Percentiles rank a stretch among this genome's conserved stretches.
These are phyloP conservation scores for Arabidopsis thaliana DNA, from an alignment of 345 rosid genomes.

Conservation along the genomic window TAIR10.1 NC_003076.8:1927001-1927500, in stretches of 20 bases:
- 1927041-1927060: neutral
- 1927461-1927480: no score
- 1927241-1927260: constrained; percentile 22
- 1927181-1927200: constrained; percentile 36
- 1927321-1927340: neutral
- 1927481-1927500: neutral
- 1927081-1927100: constrained; percentile 4
- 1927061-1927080: neutral
- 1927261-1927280: neutral
- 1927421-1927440: neutral
- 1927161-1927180: constrained; percentile 37
- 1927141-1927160: constrained; percentile 42
- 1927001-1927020: neutral
- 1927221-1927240: constrained; percentile 14
- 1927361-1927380: neutral
- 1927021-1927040: neutral
- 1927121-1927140: constrained; percentile 37
- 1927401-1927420: neutral
- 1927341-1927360: neutral
- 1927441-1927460: neutral
- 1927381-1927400: neutral
- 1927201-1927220: constrained; percentile 10
- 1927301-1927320: neutral
- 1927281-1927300: neutral
- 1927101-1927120: constrained; percentile 1